These are phyloP conservation scores for Echites panduratus DNA, from an alignment of 257 asterid species.

Conservation along the genomic window DNA sequence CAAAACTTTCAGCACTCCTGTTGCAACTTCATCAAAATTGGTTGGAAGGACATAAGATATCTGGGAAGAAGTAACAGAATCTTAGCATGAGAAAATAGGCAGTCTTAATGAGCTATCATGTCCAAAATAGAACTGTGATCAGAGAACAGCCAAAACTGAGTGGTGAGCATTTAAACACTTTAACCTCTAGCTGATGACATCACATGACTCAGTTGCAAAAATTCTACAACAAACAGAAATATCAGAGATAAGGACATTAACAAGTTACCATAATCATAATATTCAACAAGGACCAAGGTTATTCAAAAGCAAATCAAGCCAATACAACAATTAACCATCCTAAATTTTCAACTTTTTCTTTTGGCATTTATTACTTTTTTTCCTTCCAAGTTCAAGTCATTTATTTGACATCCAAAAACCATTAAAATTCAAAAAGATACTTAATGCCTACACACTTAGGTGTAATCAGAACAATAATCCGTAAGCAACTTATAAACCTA, in stretches of 20 bases:
- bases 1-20: constrained; percentile 91
- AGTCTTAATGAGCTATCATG: neutral
- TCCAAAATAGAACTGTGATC: neutral
- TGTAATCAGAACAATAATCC: neutral
- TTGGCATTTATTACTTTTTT: neutral
- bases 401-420: neutral
- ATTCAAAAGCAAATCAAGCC: neutral
- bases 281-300: neutral
- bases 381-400: neutral
- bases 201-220: neutral
- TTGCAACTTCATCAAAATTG: constrained; percentile 95
- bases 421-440: no score
- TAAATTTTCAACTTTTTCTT: no score
- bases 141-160: neutral
- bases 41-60: constrained; percentile 75
- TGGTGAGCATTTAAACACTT: neutral
- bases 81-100: constrained; percentile 6
- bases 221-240: neutral
- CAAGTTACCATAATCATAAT: neutral
- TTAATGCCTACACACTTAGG: constrained; percentile 1
- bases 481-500: neutral
- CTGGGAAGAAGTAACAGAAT: constrained; percentile 33
- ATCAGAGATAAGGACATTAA: neutral
- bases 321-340: neutral
- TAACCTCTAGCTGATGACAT: neutral